Conservation (phyloP, 768 basidiomycete species). For the Lactarius deliciosus region DNA sequence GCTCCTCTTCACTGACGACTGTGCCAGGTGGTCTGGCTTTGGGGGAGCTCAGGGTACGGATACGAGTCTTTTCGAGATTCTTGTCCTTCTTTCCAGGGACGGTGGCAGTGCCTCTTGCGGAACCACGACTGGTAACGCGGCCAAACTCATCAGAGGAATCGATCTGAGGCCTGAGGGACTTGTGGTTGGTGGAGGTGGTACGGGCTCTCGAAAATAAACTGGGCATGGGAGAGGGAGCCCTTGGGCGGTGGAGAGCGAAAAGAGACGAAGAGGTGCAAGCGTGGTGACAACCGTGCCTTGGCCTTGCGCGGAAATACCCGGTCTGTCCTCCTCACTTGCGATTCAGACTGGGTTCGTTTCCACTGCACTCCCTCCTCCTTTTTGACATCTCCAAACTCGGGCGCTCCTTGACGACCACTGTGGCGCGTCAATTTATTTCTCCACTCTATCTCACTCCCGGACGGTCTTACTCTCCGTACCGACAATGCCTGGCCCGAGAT, state of each 20-base stretch:
- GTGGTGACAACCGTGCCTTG: conserved; percentile 8
- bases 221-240: conserved; percentile 51
- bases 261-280: not conserved
- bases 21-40: conserved; percentile 39
- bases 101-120: conserved; percentile 38
- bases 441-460: too few relatives aligned
- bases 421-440: too few relatives aligned
- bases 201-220: conserved; percentile 72
- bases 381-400: not conserved
- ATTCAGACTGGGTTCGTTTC: not conserved
- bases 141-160: conserved; percentile 63
- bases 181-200: conserved; percentile 52
- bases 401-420: not conserved
- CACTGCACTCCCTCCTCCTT: not conserved
- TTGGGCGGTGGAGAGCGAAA: conserved; percentile 4
- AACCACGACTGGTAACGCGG: conserved; percentile 49
- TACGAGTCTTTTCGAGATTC: conserved; percentile 45
- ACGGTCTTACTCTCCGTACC: too few relatives aligned
- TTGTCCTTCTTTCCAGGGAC: conserved; percentile 35
- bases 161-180: conserved; percentile 32
- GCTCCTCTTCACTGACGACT: conserved; percentile 37
- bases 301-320: not conserved
- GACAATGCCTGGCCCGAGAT: not conserved
- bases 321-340: not conserved
- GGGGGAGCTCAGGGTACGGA: conserved; percentile 45